These are phyloP conservation scores for Penicillium nordicum DNA, from an alignment of 2,329 filamentous ascomycete genomes.

Conservation along the genomic window DNA sequence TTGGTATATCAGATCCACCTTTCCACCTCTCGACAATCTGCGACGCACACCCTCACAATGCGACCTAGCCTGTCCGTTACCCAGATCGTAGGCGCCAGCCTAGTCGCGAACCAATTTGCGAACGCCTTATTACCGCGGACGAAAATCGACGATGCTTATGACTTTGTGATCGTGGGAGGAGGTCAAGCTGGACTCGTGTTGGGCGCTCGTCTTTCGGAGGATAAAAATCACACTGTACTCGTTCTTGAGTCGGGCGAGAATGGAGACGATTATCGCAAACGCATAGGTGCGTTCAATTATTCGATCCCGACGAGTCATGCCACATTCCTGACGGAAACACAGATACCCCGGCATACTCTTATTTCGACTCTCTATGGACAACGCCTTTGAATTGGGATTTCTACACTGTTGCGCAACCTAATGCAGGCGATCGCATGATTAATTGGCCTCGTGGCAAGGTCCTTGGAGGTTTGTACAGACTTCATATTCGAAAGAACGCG, in stretches of 20 bases:
- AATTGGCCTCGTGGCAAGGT: slow-evolving; percentile 36
- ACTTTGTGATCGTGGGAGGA: slow-evolving; percentile 50
- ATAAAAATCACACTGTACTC: slow-evolving; percentile 35
- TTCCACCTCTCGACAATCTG: neutral
- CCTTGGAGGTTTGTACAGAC: slow-evolving; percentile 28
- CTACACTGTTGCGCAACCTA: slow-evolving; percentile 28
- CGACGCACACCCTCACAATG: neutral
- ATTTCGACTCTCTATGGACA: slow-evolving; percentile 36
- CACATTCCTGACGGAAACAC: slow-evolving; percentile 1
- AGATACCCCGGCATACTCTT: slow-evolving; percentile 36
- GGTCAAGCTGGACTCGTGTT: slow-evolving; percentile 55
- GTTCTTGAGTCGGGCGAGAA: slow-evolving; percentile 33
- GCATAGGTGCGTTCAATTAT: slow-evolving; percentile 28
- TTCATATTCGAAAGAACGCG: neutral
- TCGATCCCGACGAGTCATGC: neutral
- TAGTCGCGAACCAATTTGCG: slow-evolving; percentile 1
- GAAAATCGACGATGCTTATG: slow-evolving; percentile 28
- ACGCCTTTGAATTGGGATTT: slow-evolving; percentile 36
- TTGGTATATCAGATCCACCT: neutral
- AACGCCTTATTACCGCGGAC: slow-evolving; percentile 26
- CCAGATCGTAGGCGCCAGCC: neutral
- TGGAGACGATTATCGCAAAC: slow-evolving; percentile 33
- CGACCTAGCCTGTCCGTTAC: neutral
- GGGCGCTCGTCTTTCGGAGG: slow-evolving; percentile 42
- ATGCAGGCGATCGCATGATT: slow-evolving; percentile 29